These are phyloP conservation scores for Plasmopara viticola DNA, from an alignment of 352 stramenopile species.

Conservation along the genomic window DNA sequence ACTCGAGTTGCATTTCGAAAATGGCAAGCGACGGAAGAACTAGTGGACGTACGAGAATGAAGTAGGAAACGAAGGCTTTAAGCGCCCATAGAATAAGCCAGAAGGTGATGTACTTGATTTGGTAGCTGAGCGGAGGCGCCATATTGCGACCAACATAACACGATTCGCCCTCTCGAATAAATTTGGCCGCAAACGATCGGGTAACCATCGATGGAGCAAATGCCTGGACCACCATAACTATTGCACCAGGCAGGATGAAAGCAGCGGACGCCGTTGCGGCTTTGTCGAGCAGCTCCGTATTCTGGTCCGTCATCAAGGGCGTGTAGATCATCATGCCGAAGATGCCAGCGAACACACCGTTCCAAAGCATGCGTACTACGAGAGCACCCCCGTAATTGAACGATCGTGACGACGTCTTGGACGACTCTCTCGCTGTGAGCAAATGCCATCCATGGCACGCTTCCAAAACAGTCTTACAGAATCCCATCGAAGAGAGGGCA, in stretches of 20 bases:
- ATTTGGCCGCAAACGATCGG: slow-evolving; percentile 56
- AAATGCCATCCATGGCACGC: slow-evolving; percentile 56
- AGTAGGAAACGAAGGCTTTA: slow-evolving; percentile 66
- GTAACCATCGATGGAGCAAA: slow-evolving; percentile 40
- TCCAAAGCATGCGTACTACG: slow-evolving; percentile 60
- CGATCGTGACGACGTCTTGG: slow-evolving; percentile 40
- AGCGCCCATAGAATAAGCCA: slow-evolving; percentile 54
- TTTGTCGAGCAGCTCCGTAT: slow-evolving; percentile 42
- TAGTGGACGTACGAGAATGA: slow-evolving; percentile 56
- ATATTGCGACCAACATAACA: slow-evolving; percentile 70
- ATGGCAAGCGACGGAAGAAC: slow-evolving; percentile 65
- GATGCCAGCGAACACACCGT: slow-evolving; percentile 45
- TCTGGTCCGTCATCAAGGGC: slow-evolving; percentile 25
- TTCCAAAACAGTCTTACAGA: slow-evolving; percentile 57
- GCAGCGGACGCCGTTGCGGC: slow-evolving; percentile 21
- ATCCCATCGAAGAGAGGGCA: slow-evolving; percentile 36
- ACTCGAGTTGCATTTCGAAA: slow-evolving; percentile 57
- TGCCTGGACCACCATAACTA: slow-evolving; percentile 39
- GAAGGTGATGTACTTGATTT: slow-evolving; percentile 60
- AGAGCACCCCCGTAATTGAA: slow-evolving; percentile 57
- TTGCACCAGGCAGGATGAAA: slow-evolving; percentile 38
- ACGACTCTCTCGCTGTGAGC: slow-evolving; percentile 34
- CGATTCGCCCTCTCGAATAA: slow-evolving; percentile 57
- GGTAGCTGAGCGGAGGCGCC: slow-evolving; percentile 46
- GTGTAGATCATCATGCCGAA: slow-evolving; percentile 64